Evolutionary conservation across 2,329 filamentous ascomycete genomes (phyloP), one percentile per base, ranked within the genome.

Genomic region (Cercospora brassicicola): DNA sequence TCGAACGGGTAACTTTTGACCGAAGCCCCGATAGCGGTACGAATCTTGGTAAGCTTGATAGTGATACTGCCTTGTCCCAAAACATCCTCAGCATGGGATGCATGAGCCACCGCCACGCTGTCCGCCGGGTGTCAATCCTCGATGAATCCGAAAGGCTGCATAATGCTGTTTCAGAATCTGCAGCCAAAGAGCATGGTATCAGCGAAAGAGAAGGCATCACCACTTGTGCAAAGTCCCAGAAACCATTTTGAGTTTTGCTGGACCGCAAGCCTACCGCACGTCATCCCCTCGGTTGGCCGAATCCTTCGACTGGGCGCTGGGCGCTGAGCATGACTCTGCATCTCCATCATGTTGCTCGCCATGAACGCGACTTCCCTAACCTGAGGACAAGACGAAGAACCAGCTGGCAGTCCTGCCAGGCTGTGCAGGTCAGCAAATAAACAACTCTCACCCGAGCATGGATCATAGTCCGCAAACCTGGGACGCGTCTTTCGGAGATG

Each of bases 401-500:
- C 48, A 23, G 26, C 18, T 53, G 48, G 31, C 55, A 31, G 55
- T 59, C 55, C 55, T 59, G 55, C 55, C 28, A 15, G 55, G 10
- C 55, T 59, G 55, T 36, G 23, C 13, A 59, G 55, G 15, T 2
- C 20, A 26, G 26, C 53, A 30, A n/a, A 1, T 7, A 18, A 31
- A 20, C 2, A 23, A 6, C 20, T 10, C 1, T 6, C 42, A n/a
- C 39, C 30, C 36, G 62, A 64, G 48, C 62, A 64, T 64, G 62
- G 62, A 64, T 26, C 26, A 26, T 20, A 64, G 33, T 30, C 45
- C 15, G 28, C 61, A 23, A 18, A 18, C 6, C 51, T n/a, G n/a
- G 20, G 31, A 57, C 33, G 62, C 48, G 51, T 45, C 62, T 31
- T 15, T 55, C 20, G 51, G 62, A 78, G 71, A 68, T 68, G 66